Evolutionary conservation across 2,329 filamentous ascomycete species (phyloP), one percentile per base, ranked within the genome.

Genomic region (Xylariaceae sp.): DNA sequence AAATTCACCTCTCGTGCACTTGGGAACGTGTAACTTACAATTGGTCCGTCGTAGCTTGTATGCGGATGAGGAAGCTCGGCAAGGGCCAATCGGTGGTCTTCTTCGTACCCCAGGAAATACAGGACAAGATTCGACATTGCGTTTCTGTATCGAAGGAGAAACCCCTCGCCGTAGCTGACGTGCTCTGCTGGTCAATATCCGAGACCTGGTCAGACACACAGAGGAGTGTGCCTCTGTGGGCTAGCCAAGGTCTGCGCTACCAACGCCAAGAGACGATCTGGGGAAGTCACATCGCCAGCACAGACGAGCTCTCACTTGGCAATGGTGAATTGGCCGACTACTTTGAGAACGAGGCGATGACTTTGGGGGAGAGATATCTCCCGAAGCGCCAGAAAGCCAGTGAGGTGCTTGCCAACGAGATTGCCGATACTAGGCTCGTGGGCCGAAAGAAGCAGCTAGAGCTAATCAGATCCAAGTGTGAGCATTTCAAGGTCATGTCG

Each of bases 41-140:
- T 12, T 12, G 21, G 21, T 12, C 21, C 21, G 12, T 12, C 21
- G 12, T 32, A 72, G 77, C 77, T 31, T 76, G 77, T 0, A 83
- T 83, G 77, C 59, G 79, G 38, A 49, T 83, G 1, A 63, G 78
- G 3, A 69, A 80, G 19, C 57, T 83, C 0, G 61, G 57, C 0
- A 57, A 60, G 0, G 69, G 68, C 0, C 75, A 81, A 36, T 70
- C 70, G 0, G 52, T 81, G 0, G 52, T 57, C 12, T 70, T 78
- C 27, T 43, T 31, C 19, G 32, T 34, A 7, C 33, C 60, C 5
- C 18, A 19, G 5, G 38, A 40, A 17, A 38, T 38, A 8, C 17
- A 13, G 16, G 13, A 18, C 11, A 38, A 38, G 9, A 38, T 38
- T 24, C 13, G 17, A 10, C 9, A n/a, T 19, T 11, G 18, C 17